A percentile compares a stretch with the other conserved stretches of the same genome.
These are phyloP conservation scores for Podaxis sp. DNA, from an alignment of 768 basidiomycete genomes.

Conservation along the genomic window DNA sequence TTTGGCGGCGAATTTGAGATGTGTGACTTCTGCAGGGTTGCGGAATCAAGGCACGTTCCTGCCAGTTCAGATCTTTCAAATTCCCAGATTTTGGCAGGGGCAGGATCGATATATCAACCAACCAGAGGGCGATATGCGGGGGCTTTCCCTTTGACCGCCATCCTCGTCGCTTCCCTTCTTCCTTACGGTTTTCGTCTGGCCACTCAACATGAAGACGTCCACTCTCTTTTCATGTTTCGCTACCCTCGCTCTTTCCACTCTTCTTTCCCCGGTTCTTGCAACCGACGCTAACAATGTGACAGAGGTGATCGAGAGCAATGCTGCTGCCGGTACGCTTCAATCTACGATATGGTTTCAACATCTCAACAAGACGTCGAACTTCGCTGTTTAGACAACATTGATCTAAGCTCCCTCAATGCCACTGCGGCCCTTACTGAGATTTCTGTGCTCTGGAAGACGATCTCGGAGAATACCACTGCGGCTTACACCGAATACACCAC, in stretches of 20 bases:
- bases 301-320: conserved; percentile 26
- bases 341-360: background rate
- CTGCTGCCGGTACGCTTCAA: conserved; percentile 26
- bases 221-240: conserved; percentile 26
- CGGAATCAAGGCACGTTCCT: background rate
- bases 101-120: background rate
- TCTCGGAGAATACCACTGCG: conserved; percentile 16
- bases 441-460: background rate
- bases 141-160: background rate
- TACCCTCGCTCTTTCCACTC: conserved; percentile 15
- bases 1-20: background rate
- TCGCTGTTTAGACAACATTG: conserved; percentile 27
- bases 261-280: conserved; percentile 17
- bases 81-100: background rate
- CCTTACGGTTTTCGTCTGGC: conserved; percentile 20
- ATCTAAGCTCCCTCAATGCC: conserved; percentile 25
- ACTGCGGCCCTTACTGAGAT: conserved; percentile 27
- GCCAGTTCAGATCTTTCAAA: background rate
- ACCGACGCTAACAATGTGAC: conserved; percentile 22
- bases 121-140: background rate
- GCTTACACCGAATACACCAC: conserved; percentile 14
- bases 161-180: background rate
- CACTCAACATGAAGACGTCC: conserved; percentile 30
- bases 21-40: background rate
- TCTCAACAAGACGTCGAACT: background rate